Percentiles rank a stretch among this genome's conserved stretches.
Conservation (phyloP, 2,329 filamentous ascomycete genomes). For the Fusarium abutilonis region DNA sequence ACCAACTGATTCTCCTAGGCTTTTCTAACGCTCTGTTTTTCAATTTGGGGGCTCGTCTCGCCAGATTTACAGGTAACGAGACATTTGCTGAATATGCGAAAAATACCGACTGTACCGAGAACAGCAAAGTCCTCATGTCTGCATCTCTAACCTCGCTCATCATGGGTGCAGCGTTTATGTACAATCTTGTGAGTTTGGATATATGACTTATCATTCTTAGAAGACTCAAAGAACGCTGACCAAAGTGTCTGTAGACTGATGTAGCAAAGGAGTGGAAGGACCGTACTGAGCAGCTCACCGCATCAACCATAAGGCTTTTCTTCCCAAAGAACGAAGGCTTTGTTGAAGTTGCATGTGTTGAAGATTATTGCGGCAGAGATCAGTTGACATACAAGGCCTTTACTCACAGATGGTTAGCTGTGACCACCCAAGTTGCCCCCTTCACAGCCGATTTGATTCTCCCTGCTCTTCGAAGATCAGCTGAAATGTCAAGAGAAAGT, state of each 20-base stretch:
- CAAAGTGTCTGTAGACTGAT: background rate
- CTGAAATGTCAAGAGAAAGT: constrained; percentile 35
- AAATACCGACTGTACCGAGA: constrained; percentile 67
- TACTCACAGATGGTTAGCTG: constrained; percentile 71
- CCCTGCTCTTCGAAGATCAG: constrained; percentile 63
- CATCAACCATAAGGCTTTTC: constrained; percentile 58
- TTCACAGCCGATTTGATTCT: constrained; percentile 64
- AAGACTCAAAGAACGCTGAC: constrained; percentile 18
- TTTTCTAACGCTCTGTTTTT: constrained; percentile 71
- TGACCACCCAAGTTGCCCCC: constrained; percentile 69
- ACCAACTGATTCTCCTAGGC: constrained; percentile 46
- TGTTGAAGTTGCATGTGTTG: constrained; percentile 73
- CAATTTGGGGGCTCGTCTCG: constrained; percentile 73
- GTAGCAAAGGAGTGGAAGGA: constrained; percentile 59
- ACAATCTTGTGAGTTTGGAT: constrained; percentile 62
- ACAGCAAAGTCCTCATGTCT: constrained; percentile 71
- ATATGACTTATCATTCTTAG: too few species aligned
- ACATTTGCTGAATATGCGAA: constrained; percentile 72
- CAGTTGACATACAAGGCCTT: constrained; percentile 80
- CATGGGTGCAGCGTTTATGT: constrained; percentile 73
- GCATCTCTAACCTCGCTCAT: constrained; percentile 71
- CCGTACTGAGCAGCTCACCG: constrained; percentile 64
- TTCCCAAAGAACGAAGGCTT: constrained; percentile 63
- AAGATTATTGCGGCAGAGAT: constrained; percentile 68
- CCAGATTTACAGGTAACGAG: constrained; percentile 72